Conservation (phyloP, 768 basidiomycete species). For the Russula earlei region DNA sequence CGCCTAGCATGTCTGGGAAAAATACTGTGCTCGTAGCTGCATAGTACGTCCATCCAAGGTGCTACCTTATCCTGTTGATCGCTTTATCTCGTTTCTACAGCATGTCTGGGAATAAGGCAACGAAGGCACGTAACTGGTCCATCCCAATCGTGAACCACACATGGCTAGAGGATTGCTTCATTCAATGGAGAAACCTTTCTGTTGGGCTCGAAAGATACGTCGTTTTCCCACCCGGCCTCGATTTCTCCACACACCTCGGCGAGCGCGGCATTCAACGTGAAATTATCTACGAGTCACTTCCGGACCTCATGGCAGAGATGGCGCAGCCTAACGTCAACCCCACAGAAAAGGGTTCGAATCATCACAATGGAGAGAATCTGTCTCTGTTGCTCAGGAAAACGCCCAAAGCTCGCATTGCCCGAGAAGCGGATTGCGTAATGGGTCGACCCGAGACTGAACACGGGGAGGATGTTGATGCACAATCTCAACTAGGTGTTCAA, state of each 20-base stretch:
- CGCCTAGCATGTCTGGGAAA: constrained; percentile 65
- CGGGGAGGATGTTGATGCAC: constrained; percentile 17
- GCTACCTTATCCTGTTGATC: neutral
- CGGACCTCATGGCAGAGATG: constrained; percentile 6
- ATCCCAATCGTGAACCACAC: constrained; percentile 83
- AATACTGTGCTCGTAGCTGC: constrained; percentile 83
- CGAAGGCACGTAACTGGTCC: constrained; percentile 68
- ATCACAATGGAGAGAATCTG: neutral
- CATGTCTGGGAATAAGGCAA: constrained; percentile 42
- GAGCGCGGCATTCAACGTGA: constrained; percentile 22
- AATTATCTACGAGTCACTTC: constrained; percentile 14
- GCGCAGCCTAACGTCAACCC: neutral
- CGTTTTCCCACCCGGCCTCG: constrained; percentile 54
- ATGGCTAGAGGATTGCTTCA: constrained; percentile 88
- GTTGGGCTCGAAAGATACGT: constrained; percentile 60
- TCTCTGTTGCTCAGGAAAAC: constrained; percentile 20
- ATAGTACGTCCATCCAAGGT: constrained; percentile 41
- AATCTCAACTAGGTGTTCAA: too few species aligned
- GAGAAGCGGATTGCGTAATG: constrained; percentile 25
- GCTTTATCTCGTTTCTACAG: constrained; percentile 11
- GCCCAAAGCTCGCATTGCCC: constrained; percentile 14
- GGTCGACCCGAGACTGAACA: constrained; percentile 17
- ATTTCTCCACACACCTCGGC: constrained; percentile 43
- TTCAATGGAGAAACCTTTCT: constrained; percentile 65
- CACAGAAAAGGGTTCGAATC: neutral